Evolutionary conservation across 257 asterid genomes (phyloP).

Genomic region (Anisodus tanguticus): DNA sequence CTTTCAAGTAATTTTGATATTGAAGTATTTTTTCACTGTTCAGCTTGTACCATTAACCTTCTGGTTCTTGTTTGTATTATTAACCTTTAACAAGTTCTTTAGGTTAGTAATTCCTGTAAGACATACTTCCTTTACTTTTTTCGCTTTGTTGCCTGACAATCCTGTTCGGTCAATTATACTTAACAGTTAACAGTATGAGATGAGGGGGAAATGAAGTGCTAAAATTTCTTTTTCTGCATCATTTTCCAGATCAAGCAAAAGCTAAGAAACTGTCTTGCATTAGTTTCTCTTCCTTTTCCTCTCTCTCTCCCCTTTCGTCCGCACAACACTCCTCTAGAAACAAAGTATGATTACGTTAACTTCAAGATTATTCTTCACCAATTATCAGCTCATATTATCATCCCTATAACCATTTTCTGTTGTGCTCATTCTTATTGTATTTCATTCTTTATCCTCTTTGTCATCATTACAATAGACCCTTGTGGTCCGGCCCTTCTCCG

Average conservation of each 20-base stretch:
- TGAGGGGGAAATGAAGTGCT: background rate
- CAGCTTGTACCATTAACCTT: background rate
- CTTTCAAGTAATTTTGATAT: background rate
- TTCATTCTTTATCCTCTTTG: background rate
- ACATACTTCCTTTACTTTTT: background rate
- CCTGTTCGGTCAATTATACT: background rate
- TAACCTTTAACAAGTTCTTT: background rate
- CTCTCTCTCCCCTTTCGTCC: background rate
- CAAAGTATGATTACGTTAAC: background rate
- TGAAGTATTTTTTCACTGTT: background rate
- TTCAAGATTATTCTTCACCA: background rate
- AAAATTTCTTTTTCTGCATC: background rate
- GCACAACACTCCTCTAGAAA: background rate
- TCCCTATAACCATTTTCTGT: background rate
- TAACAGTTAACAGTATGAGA: background rate
- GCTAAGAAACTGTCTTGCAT: background rate
- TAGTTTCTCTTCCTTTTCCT: background rate
- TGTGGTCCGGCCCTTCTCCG: too few relatives aligned
- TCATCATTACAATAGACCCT: background rate
- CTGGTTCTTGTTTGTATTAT: constrained; percentile 4
- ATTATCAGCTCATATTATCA: background rate
- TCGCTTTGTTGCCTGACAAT: background rate
- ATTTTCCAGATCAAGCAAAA: background rate
- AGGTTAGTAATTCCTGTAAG: background rate
- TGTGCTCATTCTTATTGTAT: background rate